Evolutionary conservation across 768 basidiomycete genomes (phyloP).

Genomic region (Mycena haematopus): DNA sequence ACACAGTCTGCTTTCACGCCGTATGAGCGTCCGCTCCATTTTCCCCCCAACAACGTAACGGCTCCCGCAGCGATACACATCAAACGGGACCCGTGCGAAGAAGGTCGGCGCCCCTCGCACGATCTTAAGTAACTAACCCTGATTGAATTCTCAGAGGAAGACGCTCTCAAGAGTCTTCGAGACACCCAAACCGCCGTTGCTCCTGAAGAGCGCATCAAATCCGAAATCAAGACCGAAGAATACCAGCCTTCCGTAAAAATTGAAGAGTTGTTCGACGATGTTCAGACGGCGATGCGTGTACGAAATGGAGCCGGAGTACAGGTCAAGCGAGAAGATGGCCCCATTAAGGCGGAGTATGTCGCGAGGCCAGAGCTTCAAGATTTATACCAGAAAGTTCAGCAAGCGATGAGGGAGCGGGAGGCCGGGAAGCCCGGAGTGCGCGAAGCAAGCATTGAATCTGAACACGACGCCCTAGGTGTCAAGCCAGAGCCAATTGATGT

Average conservation of each 20-base stretch:
- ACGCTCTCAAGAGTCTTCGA: background rate
- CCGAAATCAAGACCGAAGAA: background rate
- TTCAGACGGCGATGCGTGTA: background rate
- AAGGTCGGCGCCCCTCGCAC: background rate
- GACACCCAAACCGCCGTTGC: background rate
- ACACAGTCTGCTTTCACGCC: conserved; percentile 12
- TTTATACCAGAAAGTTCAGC: background rate
- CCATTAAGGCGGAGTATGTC: background rate
- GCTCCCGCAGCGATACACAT: background rate
- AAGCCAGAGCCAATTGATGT: conserved; percentile 10
- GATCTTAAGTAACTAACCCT: no score
- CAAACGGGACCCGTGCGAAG: conserved; percentile 21
- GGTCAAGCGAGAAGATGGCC: conserved; percentile 5
- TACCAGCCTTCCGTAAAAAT: background rate
- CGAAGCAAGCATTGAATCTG: background rate
- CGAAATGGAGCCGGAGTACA: background rate
- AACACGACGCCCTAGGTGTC: background rate
- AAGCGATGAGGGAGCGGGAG: background rate
- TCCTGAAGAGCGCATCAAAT: background rate
- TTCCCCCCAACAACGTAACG: background rate
- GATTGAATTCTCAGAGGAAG: background rate
- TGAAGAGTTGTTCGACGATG: background rate
- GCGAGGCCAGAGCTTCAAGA: background rate
- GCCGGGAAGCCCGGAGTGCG: background rate
- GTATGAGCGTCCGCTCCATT: conserved; percentile 13